Conservation (phyloP, 1,284 basidiomycete species). For the Austroboletus novae-zelandiae region DNA sequence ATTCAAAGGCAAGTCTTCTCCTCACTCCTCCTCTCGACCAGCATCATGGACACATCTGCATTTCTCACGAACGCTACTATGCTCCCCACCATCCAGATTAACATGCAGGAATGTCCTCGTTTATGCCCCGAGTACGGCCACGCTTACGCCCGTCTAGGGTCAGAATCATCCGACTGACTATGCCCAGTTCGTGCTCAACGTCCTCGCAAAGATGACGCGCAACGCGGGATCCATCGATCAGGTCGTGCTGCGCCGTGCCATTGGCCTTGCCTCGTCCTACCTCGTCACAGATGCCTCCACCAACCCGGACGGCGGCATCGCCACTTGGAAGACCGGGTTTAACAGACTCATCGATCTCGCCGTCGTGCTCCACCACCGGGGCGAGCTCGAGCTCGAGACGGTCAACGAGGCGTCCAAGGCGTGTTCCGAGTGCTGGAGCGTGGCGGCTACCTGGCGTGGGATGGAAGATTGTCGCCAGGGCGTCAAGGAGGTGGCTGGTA, state of each 20-base stretch:
- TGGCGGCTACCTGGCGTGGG: constrained; percentile 63
- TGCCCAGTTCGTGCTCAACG: constrained; percentile 52
- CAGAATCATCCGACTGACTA: constrained; percentile 55
- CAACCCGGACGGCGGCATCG: constrained; percentile 52
- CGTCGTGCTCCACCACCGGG: constrained; percentile 59
- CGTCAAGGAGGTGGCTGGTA: constrained; percentile 56
- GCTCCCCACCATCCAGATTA: constrained; percentile 25
- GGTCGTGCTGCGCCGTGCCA: constrained; percentile 55
- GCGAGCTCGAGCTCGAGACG: constrained; percentile 68
- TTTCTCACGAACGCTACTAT: constrained; percentile 20
- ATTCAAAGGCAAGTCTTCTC: constrained; percentile 9
- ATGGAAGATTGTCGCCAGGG: constrained; percentile 58
- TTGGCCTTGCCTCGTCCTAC: constrained; percentile 71
- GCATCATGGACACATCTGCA: constrained; percentile 27
- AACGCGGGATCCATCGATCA: constrained; percentile 56
- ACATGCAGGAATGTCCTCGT: constrained; percentile 29
- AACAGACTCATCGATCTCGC: constrained; percentile 67
- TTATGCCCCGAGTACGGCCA: background rate
- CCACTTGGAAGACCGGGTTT: constrained; percentile 65
- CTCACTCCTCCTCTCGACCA: constrained; percentile 1
- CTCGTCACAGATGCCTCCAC: constrained; percentile 70
- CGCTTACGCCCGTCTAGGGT: constrained; percentile 19
- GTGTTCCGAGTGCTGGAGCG: constrained; percentile 80
- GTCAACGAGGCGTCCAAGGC: constrained; percentile 69
- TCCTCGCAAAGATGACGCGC: constrained; percentile 51